Evolutionary conservation across 2,329 filamentous ascomycete genomes (phyloP).

Genomic region (Sordariomycetes sp.): DNA sequence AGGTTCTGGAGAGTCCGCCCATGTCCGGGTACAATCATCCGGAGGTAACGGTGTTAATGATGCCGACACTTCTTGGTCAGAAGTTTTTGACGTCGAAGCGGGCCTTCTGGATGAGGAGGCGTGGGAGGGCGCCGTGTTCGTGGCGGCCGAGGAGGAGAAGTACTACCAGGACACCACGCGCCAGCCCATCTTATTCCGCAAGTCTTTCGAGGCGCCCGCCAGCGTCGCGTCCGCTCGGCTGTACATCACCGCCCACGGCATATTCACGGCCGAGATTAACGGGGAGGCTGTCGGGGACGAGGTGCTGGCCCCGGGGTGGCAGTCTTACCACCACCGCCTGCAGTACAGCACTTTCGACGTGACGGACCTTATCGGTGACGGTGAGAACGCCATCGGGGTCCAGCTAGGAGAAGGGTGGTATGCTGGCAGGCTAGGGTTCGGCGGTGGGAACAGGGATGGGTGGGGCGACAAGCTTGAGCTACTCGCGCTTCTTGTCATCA

Average conservation of each 20-base stretch:
- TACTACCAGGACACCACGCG: constrained; percentile 13
- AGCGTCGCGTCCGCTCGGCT: constrained; percentile 21
- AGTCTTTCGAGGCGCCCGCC: constrained; percentile 16
- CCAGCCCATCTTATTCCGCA: constrained; percentile 20
- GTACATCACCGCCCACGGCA: constrained; percentile 33
- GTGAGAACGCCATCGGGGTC: constrained; percentile 24
- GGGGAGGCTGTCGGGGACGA: constrained; percentile 25
- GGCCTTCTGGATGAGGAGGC: constrained; percentile 18
- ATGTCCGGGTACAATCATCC: constrained; percentile 21
- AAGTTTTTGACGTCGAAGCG: constrained; percentile 22
- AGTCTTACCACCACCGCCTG: constrained; percentile 36
- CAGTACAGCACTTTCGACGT: constrained; percentile 44
- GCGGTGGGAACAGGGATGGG: constrained; percentile 17
- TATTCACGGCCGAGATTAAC: constrained; percentile 37
- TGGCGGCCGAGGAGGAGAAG: constrained; percentile 8
- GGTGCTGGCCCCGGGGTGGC: constrained; percentile 39
- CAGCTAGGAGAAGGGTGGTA: constrained; percentile 41
- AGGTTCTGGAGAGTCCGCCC: constrained; percentile 17
- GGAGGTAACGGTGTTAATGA: constrained; percentile 14
- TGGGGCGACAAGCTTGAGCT: constrained; percentile 27
- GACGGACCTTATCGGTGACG: constrained; percentile 21
- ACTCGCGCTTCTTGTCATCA: constrained; percentile 25
- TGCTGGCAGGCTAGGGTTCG: constrained; percentile 21
- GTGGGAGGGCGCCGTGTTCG: constrained; percentile 19
- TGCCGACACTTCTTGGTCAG: constrained; percentile 12